Base-by-base conservation (phyloP, 208 protist species). In the Borovskyia barvae region DNA sequence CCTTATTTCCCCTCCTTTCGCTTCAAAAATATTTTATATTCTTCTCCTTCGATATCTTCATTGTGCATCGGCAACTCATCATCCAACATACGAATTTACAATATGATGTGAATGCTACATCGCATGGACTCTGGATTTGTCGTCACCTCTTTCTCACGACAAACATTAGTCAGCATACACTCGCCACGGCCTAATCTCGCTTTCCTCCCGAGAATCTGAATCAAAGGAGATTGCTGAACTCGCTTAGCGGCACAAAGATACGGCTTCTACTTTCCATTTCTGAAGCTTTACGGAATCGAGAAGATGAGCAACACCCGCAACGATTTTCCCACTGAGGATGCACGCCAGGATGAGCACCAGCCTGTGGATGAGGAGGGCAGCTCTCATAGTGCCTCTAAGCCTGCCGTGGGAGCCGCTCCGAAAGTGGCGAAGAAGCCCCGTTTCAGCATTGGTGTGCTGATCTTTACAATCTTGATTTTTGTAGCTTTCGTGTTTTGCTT, bases 381-480 rank as follows among this genome's bases (percentile, higher is more conserved):
- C 28, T 40, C 28, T 40, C 37, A 56, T 25, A 53, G 33, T 39
- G 51, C 53, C 41, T 6, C 37, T 25, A 65, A 80, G 30, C n/a
- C n/a, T n/a, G 37, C 52, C n/a, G 60, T 22, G 30, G 20, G n/a
- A 9, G 33, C 35, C 33, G 47, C 41, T 25, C 48, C 61, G 39
- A 52, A 59, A 50, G 50, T 41, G 24, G 26, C 53, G 43, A 39
- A 45, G 28, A 72, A 64, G 63, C 32, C 25, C 17, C 58, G 61
- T 46, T 43, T 75, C 39, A 66, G 61, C 55, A 57, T 75, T 20
- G 52, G 54, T 32, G 64, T 75, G 17, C 51, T 83, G 42, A 28
- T 83, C 60, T 83, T 78, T 49, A 54, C 66, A 33, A 53, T 78
- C 55, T 43, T 58, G 39, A 60, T 68, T 45, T 66, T 83, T 37